Conservation (phyloP, 1,139 yeast species). For the Blastobotrys apis region DNA sequence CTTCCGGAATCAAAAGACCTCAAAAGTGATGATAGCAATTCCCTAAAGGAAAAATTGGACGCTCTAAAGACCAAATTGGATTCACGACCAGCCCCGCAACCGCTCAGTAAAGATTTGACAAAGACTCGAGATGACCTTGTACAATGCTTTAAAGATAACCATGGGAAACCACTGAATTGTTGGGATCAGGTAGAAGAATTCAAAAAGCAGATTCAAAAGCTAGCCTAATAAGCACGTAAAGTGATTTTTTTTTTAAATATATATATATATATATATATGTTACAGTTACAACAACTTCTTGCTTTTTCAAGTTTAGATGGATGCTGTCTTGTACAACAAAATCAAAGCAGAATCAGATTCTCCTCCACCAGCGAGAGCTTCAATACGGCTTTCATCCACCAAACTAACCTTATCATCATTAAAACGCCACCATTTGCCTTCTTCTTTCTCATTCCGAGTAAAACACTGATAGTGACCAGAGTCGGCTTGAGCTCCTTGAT, state of each 20-base stretch:
- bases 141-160: constrained; percentile 63
- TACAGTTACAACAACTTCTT: not conserved
- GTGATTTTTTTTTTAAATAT: not conserved
- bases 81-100: constrained; percentile 36
- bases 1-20: constrained; percentile 30
- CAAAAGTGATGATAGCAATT: constrained; percentile 28
- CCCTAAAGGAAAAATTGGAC: constrained; percentile 41
- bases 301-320: constrained; percentile 2
- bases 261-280: not conserved
- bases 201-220: constrained; percentile 39
- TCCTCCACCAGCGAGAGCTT: constrained; percentile 91
- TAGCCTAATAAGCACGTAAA: not conserved
- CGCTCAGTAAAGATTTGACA: constrained; percentile 38
- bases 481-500: constrained; percentile 93
- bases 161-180: constrained; percentile 76
- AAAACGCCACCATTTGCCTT: constrained; percentile 82
- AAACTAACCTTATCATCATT: constrained; percentile 87
- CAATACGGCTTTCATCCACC: constrained; percentile 75
- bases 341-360: constrained; percentile 95
- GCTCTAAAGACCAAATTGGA: constrained; percentile 40
- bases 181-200: constrained; percentile 80
- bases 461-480: constrained; percentile 96
- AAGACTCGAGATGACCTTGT: constrained; percentile 55
- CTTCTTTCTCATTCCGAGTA: constrained; percentile 65
- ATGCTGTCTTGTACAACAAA: constrained; percentile 67